phyloP scores from a whole-genome alignment of 2,329 filamentous ascomycete species.

The Diaporthe vexans region DNA sequence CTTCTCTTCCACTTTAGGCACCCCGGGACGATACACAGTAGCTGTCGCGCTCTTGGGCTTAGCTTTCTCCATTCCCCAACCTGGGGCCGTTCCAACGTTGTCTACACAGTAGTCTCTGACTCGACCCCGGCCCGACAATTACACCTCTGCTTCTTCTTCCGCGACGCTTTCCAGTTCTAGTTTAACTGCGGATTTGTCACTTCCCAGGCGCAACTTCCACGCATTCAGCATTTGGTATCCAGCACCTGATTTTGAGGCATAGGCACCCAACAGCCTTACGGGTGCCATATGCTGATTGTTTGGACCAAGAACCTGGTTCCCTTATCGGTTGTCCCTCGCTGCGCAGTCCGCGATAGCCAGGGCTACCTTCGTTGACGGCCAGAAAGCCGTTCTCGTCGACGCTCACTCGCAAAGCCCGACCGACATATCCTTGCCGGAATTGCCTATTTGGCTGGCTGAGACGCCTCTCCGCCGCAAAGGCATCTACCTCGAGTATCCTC shows the following conservation, averaged over 20 bases:
- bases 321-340: neutral
- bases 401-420: neutral
- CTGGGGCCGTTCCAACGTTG: constrained; percentile 8
- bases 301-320: neutral
- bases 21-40: neutral
- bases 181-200: neutral
- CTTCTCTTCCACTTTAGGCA: neutral
- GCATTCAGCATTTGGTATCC: neutral
- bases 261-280: neutral
- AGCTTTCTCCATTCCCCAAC: constrained; percentile 17
- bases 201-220: constrained; percentile 8
- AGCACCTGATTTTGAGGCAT: neutral
- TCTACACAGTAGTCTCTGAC: constrained; percentile 31
- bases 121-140: constrained; percentile 18
- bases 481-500: neutral
- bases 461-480: neutral
- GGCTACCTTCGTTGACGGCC: neutral
- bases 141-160: neutral
- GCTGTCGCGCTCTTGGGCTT: constrained; percentile 13
- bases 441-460: neutral
- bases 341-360: constrained; percentile 26
- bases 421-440: neutral
- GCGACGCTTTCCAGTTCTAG: constrained; percentile 13
- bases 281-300: neutral
- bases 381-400: neutral